A percentile compares a stretch with the other conserved stretches of the same genome.
Conservation (phyloP, 2,329 filamentous ascomycete species). For the Tolypocladium pustulatum region DNA sequence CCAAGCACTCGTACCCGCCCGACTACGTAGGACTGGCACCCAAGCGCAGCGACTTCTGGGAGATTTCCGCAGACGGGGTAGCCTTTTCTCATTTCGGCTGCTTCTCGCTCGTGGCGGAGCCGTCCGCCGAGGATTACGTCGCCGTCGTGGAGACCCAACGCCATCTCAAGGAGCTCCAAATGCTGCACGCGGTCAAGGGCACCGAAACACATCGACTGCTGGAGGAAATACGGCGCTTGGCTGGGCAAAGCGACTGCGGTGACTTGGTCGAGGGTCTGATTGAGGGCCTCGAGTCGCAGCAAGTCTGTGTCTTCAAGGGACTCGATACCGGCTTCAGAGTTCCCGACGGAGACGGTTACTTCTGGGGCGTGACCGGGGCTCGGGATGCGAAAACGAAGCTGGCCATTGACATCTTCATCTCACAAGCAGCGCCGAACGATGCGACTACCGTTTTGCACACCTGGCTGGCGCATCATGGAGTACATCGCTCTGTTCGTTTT, state of each 20-base stretch:
- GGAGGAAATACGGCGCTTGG: slow-evolving; percentile 10
- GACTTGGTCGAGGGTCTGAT: slow-evolving; percentile 15
- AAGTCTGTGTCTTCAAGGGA: slow-evolving; percentile 19
- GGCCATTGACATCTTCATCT: slow-evolving; percentile 23
- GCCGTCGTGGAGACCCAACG: slow-evolving; percentile 19
- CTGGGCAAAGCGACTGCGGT: slow-evolving; percentile 6
- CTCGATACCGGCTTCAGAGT: slow-evolving; percentile 24
- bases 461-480: slow-evolving; percentile 25
- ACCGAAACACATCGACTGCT: slow-evolving; percentile 15
- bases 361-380: slow-evolving; percentile 20
- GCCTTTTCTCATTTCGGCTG: slow-evolving; percentile 17
- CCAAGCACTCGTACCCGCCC: slow-evolving; percentile 8
- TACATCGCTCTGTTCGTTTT: slow-evolving; percentile 20
- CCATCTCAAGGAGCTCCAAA: slow-evolving; percentile 18
- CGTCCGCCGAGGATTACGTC: slow-evolving; percentile 15
- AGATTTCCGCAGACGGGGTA: slow-evolving; percentile 14
- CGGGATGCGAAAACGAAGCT: slow-evolving; percentile 7
- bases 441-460: slow-evolving; percentile 22
- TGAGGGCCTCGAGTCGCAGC: slow-evolving; percentile 13
- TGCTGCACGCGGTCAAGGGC: slow-evolving; percentile 19
- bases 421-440: slow-evolving; percentile 19
- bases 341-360: slow-evolving; percentile 16
- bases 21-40: slow-evolving; percentile 13
- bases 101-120: slow-evolving; percentile 17
- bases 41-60: slow-evolving; percentile 19